Evolutionary conservation across 2,329 filamentous ascomycete genomes (phyloP).

Genomic region (Stylonectria norvegica): DNA sequence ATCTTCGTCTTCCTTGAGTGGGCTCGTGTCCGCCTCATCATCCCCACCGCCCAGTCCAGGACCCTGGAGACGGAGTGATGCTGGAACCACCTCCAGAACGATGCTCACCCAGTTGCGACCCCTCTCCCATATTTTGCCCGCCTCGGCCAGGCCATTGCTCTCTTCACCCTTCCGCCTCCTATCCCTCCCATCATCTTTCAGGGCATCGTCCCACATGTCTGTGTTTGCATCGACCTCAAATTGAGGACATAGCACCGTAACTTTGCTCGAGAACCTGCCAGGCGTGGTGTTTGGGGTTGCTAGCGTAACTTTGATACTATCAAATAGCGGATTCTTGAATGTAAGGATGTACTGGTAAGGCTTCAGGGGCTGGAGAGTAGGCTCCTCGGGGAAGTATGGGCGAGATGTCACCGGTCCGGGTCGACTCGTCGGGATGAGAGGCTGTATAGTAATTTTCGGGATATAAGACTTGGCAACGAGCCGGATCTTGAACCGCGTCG

Average conservation of each 20-base stretch:
- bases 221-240: conserved; percentile 94
- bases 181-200: conserved; percentile 53
- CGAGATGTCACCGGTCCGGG: conserved; percentile 35
- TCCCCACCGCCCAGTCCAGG: conserved; percentile 27
- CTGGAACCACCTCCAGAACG: conserved; percentile 81
- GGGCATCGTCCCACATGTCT: conserved; percentile 81
- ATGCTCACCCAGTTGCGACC: conserved; percentile 95
- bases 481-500: conserved; percentile 87
- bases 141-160: conserved; percentile 60
- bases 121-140: conserved; percentile 93
- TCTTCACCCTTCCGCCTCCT: conserved; percentile 40
- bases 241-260: conserved; percentile 90
- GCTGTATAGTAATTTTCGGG: conserved; percentile 72
- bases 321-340: conserved; percentile 91
- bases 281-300: conserved; percentile 79
- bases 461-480: conserved; percentile 86
- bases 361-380: conserved; percentile 52
- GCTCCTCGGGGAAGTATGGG: conserved; percentile 30
- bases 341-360: conserved; percentile 81
- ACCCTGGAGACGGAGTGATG: conserved; percentile 45
- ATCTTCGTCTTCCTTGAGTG: conserved; percentile 58
- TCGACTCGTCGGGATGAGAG: conserved; percentile 45
- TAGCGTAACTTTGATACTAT: conserved; percentile 80
- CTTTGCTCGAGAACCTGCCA: conserved; percentile 70
- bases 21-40: conserved; percentile 42